Evolutionary conservation across 306 rosid genomes (phyloP).

Genomic region (Urtica urens): DNA sequence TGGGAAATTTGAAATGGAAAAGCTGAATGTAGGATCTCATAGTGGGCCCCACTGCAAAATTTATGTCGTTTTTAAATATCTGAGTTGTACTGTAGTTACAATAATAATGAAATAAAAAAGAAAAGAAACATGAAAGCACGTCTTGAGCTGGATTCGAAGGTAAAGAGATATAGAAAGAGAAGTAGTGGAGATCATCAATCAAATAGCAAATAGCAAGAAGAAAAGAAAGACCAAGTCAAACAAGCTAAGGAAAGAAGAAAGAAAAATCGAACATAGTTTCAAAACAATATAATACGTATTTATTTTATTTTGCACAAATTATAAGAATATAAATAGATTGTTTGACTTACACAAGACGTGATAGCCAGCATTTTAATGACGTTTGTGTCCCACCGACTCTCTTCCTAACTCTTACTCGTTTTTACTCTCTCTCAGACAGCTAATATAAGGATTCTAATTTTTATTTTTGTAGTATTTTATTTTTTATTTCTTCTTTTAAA

Average conservation of each 20-base stretch:
- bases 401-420: slow-evolving; percentile 8
- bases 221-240: neutral
- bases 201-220: neutral
- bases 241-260: no score
- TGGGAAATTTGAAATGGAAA: neutral
- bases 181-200: slow-evolving; percentile 10
- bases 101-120: neutral
- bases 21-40: neutral
- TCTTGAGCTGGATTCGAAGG: slow-evolving; percentile 7
- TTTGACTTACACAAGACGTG: slow-evolving; percentile 15
- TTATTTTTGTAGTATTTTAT: neutral
- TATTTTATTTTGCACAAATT: neutral
- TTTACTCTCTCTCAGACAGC: slow-evolving; percentile 4
- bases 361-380: slow-evolving; percentile 10
- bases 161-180: neutral
- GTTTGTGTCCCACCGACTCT: slow-evolving; percentile 10
- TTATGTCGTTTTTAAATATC: slow-evolving; percentile 10
- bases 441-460: neutral
- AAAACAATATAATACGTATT: neutral
- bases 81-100: no score
- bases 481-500: neutral
- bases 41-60: neutral
- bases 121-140: slow-evolving; percentile 4
- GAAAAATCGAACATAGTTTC: neutral
- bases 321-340: neutral